phyloP scores from a whole-genome alignment of 768 basidiomycete genomes.

The Hericium coralloides region DNA sequence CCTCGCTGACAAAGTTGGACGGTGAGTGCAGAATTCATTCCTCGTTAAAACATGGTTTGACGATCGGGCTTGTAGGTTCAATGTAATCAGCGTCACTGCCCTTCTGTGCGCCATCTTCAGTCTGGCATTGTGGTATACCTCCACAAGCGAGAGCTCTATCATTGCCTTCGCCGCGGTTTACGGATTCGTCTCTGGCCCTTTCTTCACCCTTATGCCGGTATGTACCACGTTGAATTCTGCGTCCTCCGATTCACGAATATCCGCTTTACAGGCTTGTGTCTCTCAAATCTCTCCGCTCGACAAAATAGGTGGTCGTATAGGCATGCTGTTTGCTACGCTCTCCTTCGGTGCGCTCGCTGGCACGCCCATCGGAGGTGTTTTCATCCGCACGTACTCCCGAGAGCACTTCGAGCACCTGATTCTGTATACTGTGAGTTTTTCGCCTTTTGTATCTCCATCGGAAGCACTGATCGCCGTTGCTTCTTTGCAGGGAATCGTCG shows the following conservation, averaged over 20 bases:
- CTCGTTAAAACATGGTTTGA: background rate
- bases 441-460: background rate
- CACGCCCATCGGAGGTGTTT: slow-evolving; percentile 25
- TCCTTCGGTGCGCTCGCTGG: slow-evolving; percentile 16
- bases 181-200: slow-evolving; percentile 22
- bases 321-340: slow-evolving; percentile 1
- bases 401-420: slow-evolving; percentile 20
- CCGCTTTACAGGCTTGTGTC: slow-evolving; percentile 21
- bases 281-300: slow-evolving; percentile 22
- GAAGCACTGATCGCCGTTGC: background rate
- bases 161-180: slow-evolving; percentile 22
- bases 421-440: slow-evolving; percentile 17
- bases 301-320: slow-evolving; percentile 22
- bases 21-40: slow-evolving; percentile 9
- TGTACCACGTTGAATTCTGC: background rate
- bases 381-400: slow-evolving; percentile 18
- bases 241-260: background rate
- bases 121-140: slow-evolving; percentile 22
- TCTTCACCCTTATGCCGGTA: slow-evolving; percentile 2
- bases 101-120: slow-evolving; percentile 17
- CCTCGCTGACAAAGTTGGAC: slow-evolving; percentile 21
- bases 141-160: slow-evolving; percentile 16
- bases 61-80: slow-evolving; percentile 16
- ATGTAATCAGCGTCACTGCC: slow-evolving; percentile 20
- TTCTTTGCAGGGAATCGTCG: background rate